Evolutionary conservation across 257 asterid genomes (phyloP).

Genomic region (Marsdenia floribunda): DNA sequence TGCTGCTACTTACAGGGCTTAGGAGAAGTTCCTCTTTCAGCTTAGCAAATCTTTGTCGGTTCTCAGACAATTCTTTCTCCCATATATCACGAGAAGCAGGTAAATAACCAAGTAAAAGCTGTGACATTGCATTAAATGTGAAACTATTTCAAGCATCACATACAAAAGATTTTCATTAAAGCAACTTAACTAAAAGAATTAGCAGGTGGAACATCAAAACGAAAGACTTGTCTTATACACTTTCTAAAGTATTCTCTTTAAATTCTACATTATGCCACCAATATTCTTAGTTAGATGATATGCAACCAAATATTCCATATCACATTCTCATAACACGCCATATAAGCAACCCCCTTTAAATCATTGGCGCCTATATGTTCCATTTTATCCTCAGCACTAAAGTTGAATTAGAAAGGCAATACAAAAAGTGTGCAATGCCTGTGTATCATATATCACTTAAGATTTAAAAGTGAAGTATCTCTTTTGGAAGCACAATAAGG

Average conservation of each 20-base stretch:
- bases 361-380: background rate
- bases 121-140: background rate
- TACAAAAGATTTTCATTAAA: background rate
- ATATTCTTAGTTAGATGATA: background rate
- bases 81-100: constrained; percentile 19
- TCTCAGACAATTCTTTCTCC: constrained; percentile 24
- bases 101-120: constrained; percentile 24
- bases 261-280: background rate
- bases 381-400: background rate
- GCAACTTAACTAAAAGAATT: background rate
- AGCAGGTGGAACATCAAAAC: too few species aligned
- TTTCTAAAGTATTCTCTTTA: background rate
- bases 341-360: too few species aligned
- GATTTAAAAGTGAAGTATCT: background rate
- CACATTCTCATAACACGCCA: background rate
- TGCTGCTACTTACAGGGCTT: constrained; percentile 16
- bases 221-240: background rate
- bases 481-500: background rate
- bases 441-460: too few species aligned
- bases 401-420: background rate
- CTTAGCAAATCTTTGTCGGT: constrained; percentile 15
- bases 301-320: background rate
- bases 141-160: background rate
- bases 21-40: constrained; percentile 19
- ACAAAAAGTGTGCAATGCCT: background rate